Conservation (phyloP, 1,284 basidiomycete genomes). For the Leccinum subatratum region DNA sequence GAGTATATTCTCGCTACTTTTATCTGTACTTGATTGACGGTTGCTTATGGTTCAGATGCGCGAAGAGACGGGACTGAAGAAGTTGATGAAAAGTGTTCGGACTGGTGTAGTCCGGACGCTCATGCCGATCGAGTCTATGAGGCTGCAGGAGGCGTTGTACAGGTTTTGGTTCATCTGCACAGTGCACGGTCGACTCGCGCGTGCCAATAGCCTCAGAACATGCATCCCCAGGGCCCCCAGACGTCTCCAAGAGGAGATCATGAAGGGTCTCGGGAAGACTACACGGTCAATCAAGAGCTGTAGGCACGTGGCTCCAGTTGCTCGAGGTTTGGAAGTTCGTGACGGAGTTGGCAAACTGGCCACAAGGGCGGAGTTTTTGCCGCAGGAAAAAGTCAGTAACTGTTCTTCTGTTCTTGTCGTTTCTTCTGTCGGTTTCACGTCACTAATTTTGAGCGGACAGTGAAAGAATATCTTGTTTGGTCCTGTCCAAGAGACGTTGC, state of each 20-base stretch:
- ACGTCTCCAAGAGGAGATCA: slow-evolving; percentile 5
- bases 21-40: too few species aligned
- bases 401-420: not conserved
- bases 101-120: too few species aligned
- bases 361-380: slow-evolving; percentile 13
- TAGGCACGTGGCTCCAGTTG: slow-evolving; percentile 5
- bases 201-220: too few species aligned
- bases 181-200: slow-evolving; percentile 19
- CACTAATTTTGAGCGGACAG: not conserved
- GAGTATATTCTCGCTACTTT: too few species aligned
- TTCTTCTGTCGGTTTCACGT: not conserved
- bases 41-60: too few species aligned
- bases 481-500: slow-evolving; percentile 14
- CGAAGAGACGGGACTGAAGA: too few species aligned
- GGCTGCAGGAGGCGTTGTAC: slow-evolving; percentile 34
- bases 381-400: slow-evolving; percentile 11
- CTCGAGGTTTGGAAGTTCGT: slow-evolving; percentile 16
- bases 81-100: too few species aligned
- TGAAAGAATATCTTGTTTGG: slow-evolving; percentile 13
- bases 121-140: slow-evolving; percentile 26
- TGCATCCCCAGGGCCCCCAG: too few species aligned
- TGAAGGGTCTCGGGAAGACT: slow-evolving; percentile 3
- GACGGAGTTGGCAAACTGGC: slow-evolving; percentile 15
- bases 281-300: slow-evolving; percentile 10
- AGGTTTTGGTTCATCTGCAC: slow-evolving; percentile 30